Percentiles rank a stretch among this genome's conserved stretches.
Conservation (phyloP, 225 moss, liverwort and hornwort genomes). For the Physcomitrellopsis africana region DNA sequence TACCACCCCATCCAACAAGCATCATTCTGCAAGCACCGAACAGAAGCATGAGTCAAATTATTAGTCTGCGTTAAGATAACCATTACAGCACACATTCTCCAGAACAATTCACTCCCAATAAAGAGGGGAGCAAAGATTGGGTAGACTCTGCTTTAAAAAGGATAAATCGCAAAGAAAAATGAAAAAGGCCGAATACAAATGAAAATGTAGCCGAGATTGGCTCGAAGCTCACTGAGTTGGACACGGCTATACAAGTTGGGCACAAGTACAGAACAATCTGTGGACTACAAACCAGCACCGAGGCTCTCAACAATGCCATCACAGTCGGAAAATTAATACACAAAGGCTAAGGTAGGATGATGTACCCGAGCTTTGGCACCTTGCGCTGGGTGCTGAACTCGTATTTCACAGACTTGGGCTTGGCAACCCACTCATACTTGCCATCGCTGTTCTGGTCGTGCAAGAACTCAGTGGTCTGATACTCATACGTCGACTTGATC, state of each 20-base stretch:
- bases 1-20: conserved; percentile 98
- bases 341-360: background rate
- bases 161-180: background rate
- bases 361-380: conserved; percentile 92
- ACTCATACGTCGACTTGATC: conserved; percentile 77
- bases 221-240: too few relatives aligned
- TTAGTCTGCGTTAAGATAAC: background rate
- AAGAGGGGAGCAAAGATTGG: too few relatives aligned
- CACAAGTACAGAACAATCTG: too few relatives aligned
- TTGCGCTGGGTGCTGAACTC: conserved; percentile 75
- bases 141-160: too few relatives aligned
- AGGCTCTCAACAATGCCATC: too few relatives aligned
- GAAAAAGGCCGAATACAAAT: too few relatives aligned
- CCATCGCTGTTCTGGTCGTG: conserved; percentile 64
- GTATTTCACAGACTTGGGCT: conserved; percentile 72
- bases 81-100: background rate
- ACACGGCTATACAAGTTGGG: too few relatives aligned
- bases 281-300: background rate
- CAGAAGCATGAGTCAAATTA: background rate
- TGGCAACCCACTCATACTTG: conserved; percentile 80
- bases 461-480: conserved; percentile 82
- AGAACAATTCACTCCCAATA: too few relatives aligned
- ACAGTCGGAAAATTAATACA: too few relatives aligned
- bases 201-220: too few relatives aligned
- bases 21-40: conserved; percentile 65